A percentile compares a stretch with the other conserved stretches of the same genome.
Evolutionary conservation across 2,329 filamentous ascomycete species (phyloP).

Genomic region (Cytospora piceae): DNA sequence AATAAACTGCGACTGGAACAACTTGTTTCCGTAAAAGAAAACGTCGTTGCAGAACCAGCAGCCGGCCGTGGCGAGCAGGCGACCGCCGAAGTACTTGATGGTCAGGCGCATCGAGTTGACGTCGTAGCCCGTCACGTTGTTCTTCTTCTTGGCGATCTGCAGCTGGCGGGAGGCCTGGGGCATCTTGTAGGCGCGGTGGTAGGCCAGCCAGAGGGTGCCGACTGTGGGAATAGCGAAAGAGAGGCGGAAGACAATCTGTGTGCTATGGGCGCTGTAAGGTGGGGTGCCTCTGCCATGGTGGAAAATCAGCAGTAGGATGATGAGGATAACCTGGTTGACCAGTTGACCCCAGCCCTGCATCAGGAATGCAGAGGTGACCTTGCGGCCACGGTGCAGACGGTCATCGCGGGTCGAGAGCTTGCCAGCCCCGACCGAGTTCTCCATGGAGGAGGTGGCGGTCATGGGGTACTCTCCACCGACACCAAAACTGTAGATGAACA

Average conservation of each 20-base stretch:
- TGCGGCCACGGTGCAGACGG: conserved; percentile 91
- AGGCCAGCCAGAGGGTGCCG: conserved; percentile 91
- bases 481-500: conserved; percentile 81
- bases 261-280: conserved; percentile 76
- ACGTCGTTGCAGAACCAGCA: conserved; percentile 97
- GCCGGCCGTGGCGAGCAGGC: conserved; percentile 82
- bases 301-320: conserved; percentile 85
- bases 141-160: conserved; percentile 79
- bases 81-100: conserved; percentile 81
- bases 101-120: conserved; percentile 79
- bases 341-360: conserved; percentile 99
- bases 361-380: conserved; percentile 92
- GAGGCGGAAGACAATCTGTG: conserved; percentile 89
- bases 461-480: conserved; percentile 93
- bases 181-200: conserved; percentile 97
- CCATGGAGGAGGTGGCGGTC: conserved; percentile 94
- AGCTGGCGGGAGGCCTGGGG: conserved; percentile 83
- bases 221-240: conserved; percentile 90
- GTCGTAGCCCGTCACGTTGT: conserved; percentile 90
- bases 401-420: conserved; percentile 90
- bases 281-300: conserved; percentile 76
- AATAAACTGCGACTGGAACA: conserved; percentile 93
- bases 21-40: conserved; percentile 99
- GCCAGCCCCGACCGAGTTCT: conserved; percentile 83
- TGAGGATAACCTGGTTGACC: conserved; percentile 88